A percentile compares a stretch with the other conserved stretches of the same genome.
phyloP scores from a whole-genome alignment of 208 protist species.

The Spironucleus salmonicida region DNA sequence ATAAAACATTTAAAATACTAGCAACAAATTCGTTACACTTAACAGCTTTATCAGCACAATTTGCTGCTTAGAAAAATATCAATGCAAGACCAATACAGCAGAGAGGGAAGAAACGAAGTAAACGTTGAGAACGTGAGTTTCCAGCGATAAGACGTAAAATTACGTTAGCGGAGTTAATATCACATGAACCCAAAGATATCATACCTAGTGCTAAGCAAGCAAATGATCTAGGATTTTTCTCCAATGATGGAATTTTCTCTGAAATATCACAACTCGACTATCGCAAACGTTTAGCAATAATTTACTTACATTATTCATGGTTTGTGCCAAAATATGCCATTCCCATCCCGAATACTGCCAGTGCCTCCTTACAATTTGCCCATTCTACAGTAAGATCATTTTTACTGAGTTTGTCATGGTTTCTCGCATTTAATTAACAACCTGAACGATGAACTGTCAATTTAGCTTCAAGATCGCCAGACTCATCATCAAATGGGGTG shows the following conservation, averaged over 20 bases:
- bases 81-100: not conserved
- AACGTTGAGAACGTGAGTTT: not conserved
- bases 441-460: too few species aligned
- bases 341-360: not conserved
- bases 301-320: not conserved
- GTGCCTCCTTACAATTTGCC: not conserved
- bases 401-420: too few species aligned
- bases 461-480: too few species aligned
- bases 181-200: not conserved
- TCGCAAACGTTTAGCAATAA: not conserved
- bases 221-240: conserved; percentile 21
- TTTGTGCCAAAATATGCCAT: conserved; percentile 7
- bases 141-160: conserved; percentile 20
- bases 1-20: not conserved
- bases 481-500: too few species aligned
- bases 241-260: not conserved
- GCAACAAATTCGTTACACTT: not conserved
- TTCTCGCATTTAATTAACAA: too few species aligned
- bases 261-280: not conserved
- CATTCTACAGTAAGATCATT: too few species aligned
- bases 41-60: not conserved
- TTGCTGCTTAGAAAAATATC: not conserved
- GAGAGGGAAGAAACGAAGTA: conserved; percentile 18
- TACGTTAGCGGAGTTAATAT: not conserved
- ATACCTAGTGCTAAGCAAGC: conserved; percentile 22